Base-by-base conservation (phyloP, 192 early-diverging fungal genomes). In the Coemansia sp. region DNA sequence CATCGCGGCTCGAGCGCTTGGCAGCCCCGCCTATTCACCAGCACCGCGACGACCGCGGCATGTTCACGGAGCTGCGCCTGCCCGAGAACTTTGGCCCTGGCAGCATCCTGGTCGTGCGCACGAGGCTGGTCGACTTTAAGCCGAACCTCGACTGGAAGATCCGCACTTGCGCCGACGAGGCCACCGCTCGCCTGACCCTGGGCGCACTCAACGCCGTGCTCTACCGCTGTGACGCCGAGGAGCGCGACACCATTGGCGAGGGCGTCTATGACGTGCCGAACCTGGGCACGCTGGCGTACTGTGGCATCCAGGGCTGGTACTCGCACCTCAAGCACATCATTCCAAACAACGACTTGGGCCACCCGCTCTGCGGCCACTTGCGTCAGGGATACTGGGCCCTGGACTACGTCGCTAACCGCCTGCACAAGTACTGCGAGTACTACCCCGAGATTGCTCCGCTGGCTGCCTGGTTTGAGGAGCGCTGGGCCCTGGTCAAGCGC, bases 281-380 rank as follows among this genome's bases (percentile, higher is more conserved):
- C n/a, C 83, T 89, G 68, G 98, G 96, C 0, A 45, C 73, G 12
- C 73, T 98, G 9, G 77, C 92, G 0, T 99, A 97, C 71, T 93
- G 92, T 71, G 98, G 98, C 6, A 66, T 99, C 19, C 93, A 98
- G 83, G 98, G 98, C 1, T 94, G 94, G 67, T 87, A 94, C 62
- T 90, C 94, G 22, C 88, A 90, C 4, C 83, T 97, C 14, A 78
- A 84, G n/a, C 84, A 88, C 3, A 91, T 96, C 17, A 92, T 94
- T 25, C 85, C 87, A 9, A 85, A 85, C 53, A 99, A 96, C 66
- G 92, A 99, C 71, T 77, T 98, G 67, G 95, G 98, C 6, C 96
- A 97, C 69, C 90, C 96, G 4, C 85, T 99, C 56, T 98, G 93
- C 67, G 84, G 73, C 25, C 94, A 99, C 61, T 81, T 99, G 71